phyloP scores from a whole-genome alignment of 305 asterid genomes.

The Fraxinus latifolia region DNA sequence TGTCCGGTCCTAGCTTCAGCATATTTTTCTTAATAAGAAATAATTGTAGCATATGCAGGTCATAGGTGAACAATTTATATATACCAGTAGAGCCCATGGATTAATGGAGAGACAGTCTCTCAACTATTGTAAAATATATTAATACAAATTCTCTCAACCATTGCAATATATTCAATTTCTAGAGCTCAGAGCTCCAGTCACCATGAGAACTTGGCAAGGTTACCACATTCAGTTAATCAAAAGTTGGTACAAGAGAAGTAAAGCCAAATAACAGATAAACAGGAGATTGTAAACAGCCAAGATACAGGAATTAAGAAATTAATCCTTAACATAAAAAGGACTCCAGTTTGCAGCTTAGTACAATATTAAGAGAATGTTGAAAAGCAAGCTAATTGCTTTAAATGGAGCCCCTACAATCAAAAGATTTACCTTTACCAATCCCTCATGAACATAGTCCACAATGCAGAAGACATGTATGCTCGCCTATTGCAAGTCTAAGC shows the following conservation, averaged over 20 bases:
- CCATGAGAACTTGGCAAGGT: background rate
- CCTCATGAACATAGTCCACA: background rate
- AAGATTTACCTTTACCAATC: background rate
- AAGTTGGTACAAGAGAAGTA: background rate
- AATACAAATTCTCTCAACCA: background rate
- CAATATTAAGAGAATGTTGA: background rate
- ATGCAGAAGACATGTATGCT: background rate
- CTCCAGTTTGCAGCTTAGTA: background rate
- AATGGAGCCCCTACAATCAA: constrained; percentile 1
- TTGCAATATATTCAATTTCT: background rate
- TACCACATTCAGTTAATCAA: background rate
- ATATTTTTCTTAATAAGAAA: background rate
- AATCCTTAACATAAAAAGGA: constrained; percentile 13
- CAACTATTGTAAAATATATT: background rate
- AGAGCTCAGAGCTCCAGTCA: background rate
- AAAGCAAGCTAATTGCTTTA: background rate
- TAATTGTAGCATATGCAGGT: background rate
- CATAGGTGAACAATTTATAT: background rate
- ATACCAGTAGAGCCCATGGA: constrained; percentile 7
- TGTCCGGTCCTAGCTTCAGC: background rate
- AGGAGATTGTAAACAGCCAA: background rate
- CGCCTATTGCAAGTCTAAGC: constrained; percentile 1
- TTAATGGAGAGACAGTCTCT: background rate
- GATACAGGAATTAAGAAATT: background rate
- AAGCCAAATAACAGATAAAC: background rate